Evolutionary conservation across 257 asterid species (phyloP).

Genomic region (Echium plantagineum): DNA sequence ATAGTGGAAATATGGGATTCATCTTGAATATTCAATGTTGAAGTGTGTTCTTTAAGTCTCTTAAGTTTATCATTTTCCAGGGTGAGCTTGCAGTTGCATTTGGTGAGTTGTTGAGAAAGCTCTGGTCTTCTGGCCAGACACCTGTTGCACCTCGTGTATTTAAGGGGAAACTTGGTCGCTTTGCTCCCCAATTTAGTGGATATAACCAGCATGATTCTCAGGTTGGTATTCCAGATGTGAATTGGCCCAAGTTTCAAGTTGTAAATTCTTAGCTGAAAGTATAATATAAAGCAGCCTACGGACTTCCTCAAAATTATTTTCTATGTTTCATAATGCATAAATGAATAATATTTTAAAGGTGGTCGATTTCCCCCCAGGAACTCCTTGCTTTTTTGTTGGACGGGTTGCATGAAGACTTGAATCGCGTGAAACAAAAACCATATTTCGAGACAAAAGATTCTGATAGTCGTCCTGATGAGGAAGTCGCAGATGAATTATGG

Average conservation of each 20-base stretch:
- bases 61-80: constrained; percentile 40
- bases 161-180: constrained; percentile 84
- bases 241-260: not conserved
- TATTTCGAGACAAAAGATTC: constrained; percentile 75
- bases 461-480: constrained; percentile 25
- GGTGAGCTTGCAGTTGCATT: constrained; percentile 96
- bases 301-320: not conserved
- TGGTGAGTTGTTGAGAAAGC: constrained; percentile 85
- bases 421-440: constrained; percentile 93
- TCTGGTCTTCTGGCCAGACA: constrained; percentile 87
- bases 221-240: constrained; percentile 28
- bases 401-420: constrained; percentile 95
- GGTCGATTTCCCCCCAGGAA: constrained; percentile 34
- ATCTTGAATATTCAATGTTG: not conserved
- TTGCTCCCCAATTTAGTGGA: constrained; percentile 99
- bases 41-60: constrained; percentile 10
- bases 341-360: not conserved
- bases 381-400: constrained; percentile 95
- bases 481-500: constrained; percentile 80
- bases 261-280: too few species aligned
- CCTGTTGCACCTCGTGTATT: constrained; percentile 86
- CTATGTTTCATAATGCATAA: not conserved
- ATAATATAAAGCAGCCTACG: not conserved
- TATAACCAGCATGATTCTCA: constrained; percentile 98
- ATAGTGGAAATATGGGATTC: not conserved